Evolutionary conservation across 129 eudicot genomes (phyloP), one percentile per base, ranked within the genome.

Genomic region (Mikania micrantha): DNA sequence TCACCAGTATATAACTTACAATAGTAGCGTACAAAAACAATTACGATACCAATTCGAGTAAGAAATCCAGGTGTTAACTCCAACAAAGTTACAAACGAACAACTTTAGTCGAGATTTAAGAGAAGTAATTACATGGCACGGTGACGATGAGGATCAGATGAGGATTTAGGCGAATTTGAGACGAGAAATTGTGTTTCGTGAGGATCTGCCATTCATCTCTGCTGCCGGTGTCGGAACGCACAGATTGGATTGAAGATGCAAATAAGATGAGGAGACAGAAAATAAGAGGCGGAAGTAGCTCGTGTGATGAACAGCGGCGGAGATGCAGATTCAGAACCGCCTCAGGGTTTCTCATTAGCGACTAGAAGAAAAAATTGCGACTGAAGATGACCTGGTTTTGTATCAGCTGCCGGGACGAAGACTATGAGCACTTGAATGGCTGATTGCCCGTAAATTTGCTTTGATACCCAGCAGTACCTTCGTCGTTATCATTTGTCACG

Each of bases 151-250:
- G 81, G 47, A 91, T 73, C 42, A 85, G 41, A 69, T 83, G 85
- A 35, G 96, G 91, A 74, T 91, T 80, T 59, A 82, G 77, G 15
- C 87, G 87, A 70, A 91, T 85, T 77, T 85, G 88, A 36, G 95
- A 81, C 20, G 98, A 85, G 84, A 79, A 91, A 67, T 91, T 88
- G 58, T 69, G 70, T 28, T 82, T 80, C 1, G 98, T 82, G 57
- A 91, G 83, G 22, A 78, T 83, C 80, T 85, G 87, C 98, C 98
- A 91, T 69, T 80, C 71, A 47, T 28, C 67, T 42, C n/a, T 42
- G 29, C 24, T 54, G 61, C 31, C 39, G 67, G 36, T 63, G 66
- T 58, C 67, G 39, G 77, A 49, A 40, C 56, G 62, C 45, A 67
- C 77, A 54, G 81, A 64, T 44, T 29, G 73, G 62, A 56, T 66